phyloP scores from a whole-genome alignment of 805 yeast species.

The Kuraishia capsulata region DNA sequence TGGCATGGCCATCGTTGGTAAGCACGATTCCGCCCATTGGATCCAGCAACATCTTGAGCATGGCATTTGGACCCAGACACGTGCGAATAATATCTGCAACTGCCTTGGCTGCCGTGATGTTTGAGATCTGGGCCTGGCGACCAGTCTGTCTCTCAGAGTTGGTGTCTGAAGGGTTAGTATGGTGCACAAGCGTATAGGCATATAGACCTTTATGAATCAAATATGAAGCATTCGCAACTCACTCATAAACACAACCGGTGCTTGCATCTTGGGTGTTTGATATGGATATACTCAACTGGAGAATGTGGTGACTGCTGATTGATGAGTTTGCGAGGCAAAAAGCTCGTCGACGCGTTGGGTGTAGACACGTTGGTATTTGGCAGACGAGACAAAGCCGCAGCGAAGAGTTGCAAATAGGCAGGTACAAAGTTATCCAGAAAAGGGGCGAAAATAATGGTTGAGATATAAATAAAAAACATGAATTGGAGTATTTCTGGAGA shows the following conservation, averaged over 20 bases:
- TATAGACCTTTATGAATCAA: not conserved
- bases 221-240: constrained; percentile 10
- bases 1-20: constrained; percentile 98
- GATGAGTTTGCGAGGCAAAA: not conserved
- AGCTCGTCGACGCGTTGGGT: not conserved
- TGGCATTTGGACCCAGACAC: constrained; percentile 97
- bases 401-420: too few relatives aligned
- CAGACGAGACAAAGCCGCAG: not conserved
- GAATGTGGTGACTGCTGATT: constrained; percentile 1
- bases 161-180: constrained; percentile 35
- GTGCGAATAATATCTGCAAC: constrained; percentile 97
- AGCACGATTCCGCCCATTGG: constrained; percentile 96
- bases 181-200: not conserved
- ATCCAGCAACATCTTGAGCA: constrained; percentile 95
- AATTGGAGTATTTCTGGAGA: too few relatives aligned
- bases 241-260: constrained; percentile 75
- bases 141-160: constrained; percentile 91
- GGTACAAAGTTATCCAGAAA: too few relatives aligned
- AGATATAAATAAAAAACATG: too few relatives aligned
- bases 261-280: constrained; percentile 45
- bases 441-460: too few relatives aligned
- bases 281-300: too few relatives aligned
- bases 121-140: constrained; percentile 93
- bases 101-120: constrained; percentile 98
- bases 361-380: not conserved